A percentile compares a stretch with the other conserved stretches of the same genome.
These are phyloP conservation scores for Rhizopus sp. DNA, from an alignment of 371 early-diverging fungal genomes.

Conservation along the genomic window DNA sequence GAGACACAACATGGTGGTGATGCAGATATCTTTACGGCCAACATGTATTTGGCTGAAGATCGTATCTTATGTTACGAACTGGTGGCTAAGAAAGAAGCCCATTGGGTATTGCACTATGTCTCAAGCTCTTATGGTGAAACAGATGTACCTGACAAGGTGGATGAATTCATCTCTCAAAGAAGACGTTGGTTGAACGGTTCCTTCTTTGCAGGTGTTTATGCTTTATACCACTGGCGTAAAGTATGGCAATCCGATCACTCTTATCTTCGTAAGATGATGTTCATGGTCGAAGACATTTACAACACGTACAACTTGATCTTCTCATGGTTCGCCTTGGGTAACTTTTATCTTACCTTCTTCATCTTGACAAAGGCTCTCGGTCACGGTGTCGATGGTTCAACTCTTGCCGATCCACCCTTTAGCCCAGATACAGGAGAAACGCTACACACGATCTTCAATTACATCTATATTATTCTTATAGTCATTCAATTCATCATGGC, in stretches of 20 bases:
- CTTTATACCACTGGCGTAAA: constrained; percentile 49
- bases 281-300: constrained; percentile 64
- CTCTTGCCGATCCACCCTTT: constrained; percentile 24
- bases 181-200: constrained; percentile 90
- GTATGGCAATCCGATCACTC: constrained; percentile 62
- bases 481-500: constrained; percentile 64
- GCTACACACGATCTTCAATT: constrained; percentile 37
- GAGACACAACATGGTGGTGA: constrained; percentile 84
- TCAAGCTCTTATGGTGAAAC: constrained; percentile 80
- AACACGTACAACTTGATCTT: constrained; percentile 58
- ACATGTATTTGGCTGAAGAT: constrained; percentile 85
- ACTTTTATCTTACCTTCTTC: constrained; percentile 77
- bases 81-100: constrained; percentile 70
- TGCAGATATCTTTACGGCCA: constrained; percentile 67
- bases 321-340: constrained; percentile 72
- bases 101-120: constrained; percentile 72
- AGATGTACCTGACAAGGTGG: constrained; percentile 78
- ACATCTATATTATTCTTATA: constrained; percentile 55
- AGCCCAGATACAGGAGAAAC: constrained; percentile 12
- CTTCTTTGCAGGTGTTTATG: constrained; percentile 60
- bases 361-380: constrained; percentile 53
- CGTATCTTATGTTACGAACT: constrained; percentile 90
- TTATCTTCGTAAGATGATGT: constrained; percentile 56
- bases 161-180: constrained; percentile 84
- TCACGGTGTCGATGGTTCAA: constrained; percentile 3